phyloP scores from a whole-genome alignment of 306 rosid genomes.

The Arachis hypogaea region DNA sequence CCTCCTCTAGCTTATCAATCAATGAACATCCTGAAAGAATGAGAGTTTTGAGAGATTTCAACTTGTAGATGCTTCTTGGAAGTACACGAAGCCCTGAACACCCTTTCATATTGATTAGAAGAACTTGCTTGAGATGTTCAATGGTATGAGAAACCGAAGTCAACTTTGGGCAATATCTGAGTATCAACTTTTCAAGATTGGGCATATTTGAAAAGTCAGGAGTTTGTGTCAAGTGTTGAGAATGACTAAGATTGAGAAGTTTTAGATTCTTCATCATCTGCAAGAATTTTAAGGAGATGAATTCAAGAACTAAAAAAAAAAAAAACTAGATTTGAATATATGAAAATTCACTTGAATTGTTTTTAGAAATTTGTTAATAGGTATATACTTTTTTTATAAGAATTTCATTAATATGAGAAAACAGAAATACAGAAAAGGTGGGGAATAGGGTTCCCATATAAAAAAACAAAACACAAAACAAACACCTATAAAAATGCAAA shows the following conservation, averaged over 20 bases:
- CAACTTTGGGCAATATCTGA: constrained; percentile 32
- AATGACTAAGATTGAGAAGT: not conserved
- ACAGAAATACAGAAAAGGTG: too few species aligned
- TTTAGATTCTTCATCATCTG: constrained; percentile 34
- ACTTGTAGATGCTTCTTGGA: constrained; percentile 30
- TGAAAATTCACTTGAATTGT: too few species aligned
- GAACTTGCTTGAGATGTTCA: not conserved
- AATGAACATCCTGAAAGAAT: constrained; percentile 21
- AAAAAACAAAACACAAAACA: too few species aligned
- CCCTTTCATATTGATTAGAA: constrained; percentile 13
- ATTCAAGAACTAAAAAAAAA: not conserved
- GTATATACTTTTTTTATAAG: too few species aligned
- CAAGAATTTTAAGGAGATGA: not conserved
- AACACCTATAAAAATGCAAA: too few species aligned
- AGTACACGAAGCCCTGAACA: constrained; percentile 18
- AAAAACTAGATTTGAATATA: not conserved
- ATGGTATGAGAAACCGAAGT: not conserved
- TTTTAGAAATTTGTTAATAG: too few species aligned
- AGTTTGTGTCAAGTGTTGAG: too few species aligned
- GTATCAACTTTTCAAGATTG: constrained; percentile 29
- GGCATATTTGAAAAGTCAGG: constrained; percentile 6
- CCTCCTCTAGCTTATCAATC: constrained; percentile 17
- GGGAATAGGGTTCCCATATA: too few species aligned
- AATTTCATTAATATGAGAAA: too few species aligned
- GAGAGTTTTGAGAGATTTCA: constrained; percentile 19